Base-by-base conservation (phyloP, 2,329 filamentous ascomycete species). In the Onygena corvina region DNA sequence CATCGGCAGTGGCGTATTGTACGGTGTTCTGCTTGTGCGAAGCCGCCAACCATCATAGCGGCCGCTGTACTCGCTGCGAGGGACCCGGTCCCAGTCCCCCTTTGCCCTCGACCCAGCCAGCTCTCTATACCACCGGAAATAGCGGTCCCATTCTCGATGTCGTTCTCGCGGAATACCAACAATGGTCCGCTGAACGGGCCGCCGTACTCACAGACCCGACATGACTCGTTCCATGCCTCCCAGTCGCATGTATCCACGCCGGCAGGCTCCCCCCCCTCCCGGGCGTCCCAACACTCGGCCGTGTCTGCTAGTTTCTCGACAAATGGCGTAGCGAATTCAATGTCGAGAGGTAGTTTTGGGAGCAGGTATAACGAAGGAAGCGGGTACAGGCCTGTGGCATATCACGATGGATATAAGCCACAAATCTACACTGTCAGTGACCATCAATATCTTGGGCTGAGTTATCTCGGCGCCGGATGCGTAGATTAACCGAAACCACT, bases 341-440 rank as follows among this genome's bases (percentile, higher is more conserved):
- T 53, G 44, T 54, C 60, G 40, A 58, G 62, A 51, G 57, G 56
- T 30, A 64, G 59, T 23, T 71, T 67, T 53, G 60, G 61, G n/a
- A n/a, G n/a, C 31, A 61, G 61, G 2, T 71, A 68, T 51, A 63
- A 68, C 33, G 67, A 69, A 7, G 55, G 61, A 40, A 69, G 69
- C 58, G 65, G 65, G 16, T 66, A 65, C 21, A 59, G 61, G 29
- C 61, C 62, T 56, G 58, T 63, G 36, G 56, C 61, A 14, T 64
- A 65, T 49, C 64, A 65, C 25, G 63, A 67, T 21, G 66, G 64
- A 29, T 64, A 67, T 36, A 64, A 62, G 40, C 70, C 69, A 44
- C 70, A 72, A 53, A 73, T 74, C 49, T 74, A 74, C 54, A 70
- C 67, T 46, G 70, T 72, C 57, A 52, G 59, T 56, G 27, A 29